A percentile compares a stretch with the other conserved stretches of the same genome.
phyloP scores from a whole-genome alignment of 2,329 filamentous ascomycete genomes.

The Diplodia sapinea region DNA sequence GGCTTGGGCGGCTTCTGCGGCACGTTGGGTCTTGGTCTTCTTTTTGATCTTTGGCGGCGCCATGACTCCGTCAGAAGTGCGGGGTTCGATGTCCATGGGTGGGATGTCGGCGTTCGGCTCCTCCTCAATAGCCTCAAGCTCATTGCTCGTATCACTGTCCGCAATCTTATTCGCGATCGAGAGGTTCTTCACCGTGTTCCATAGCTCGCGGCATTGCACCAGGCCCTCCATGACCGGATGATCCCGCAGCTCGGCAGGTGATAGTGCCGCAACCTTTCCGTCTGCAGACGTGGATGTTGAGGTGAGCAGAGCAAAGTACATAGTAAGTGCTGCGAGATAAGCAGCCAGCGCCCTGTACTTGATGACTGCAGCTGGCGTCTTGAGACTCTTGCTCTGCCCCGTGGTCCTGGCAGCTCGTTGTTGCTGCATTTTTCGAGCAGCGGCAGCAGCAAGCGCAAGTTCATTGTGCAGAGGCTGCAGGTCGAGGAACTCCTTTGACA shows the following conservation, averaged over 20 bases:
- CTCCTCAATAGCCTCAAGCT: constrained; percentile 46
- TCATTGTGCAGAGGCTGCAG: constrained; percentile 68
- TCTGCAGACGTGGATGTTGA: constrained; percentile 68
- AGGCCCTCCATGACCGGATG: constrained; percentile 90
- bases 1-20: constrained; percentile 59
- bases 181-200: constrained; percentile 75
- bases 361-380: constrained; percentile 52
- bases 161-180: constrained; percentile 56
- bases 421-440: constrained; percentile 55
- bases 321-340: constrained; percentile 83
- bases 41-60: constrained; percentile 44
- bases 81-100: constrained; percentile 38
- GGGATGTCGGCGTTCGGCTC: constrained; percentile 34
- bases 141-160: constrained; percentile 41
- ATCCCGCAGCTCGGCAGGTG: constrained; percentile 80
- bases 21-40: constrained; percentile 57
- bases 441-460: constrained; percentile 63
- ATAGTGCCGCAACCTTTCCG: constrained; percentile 63
- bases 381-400: constrained; percentile 38
- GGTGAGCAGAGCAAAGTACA: constrained; percentile 94
- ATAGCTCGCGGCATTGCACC: constrained; percentile 78
- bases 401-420: constrained; percentile 21
- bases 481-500: constrained; percentile 79
- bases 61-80: constrained; percentile 39
- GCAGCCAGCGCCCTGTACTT: constrained; percentile 83